These are phyloP conservation scores for Porcisia hertigi DNA, from an alignment of 208 protist genomes.

Conservation along the genomic window DNA sequence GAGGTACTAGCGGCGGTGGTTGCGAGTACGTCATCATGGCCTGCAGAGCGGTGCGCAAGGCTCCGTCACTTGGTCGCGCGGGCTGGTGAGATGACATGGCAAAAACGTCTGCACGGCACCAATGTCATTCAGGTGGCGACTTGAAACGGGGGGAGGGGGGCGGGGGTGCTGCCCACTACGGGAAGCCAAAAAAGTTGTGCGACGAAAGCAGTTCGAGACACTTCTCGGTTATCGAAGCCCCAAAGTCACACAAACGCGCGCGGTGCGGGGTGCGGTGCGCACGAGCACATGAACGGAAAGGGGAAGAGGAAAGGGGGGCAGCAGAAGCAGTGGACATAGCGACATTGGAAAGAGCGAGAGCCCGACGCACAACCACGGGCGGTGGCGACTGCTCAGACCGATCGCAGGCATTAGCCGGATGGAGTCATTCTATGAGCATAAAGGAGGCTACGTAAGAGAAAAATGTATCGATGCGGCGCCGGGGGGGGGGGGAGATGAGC, in stretches of 20 bases:
- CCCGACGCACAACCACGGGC: too few species aligned
- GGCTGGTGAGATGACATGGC: background rate
- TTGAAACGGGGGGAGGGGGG: background rate
- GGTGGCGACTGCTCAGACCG: background rate
- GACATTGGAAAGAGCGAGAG: background rate
- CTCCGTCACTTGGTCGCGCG: slow-evolving; percentile 13
- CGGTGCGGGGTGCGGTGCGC: background rate
- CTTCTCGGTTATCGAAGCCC: background rate
- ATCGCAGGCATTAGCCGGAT: too few species aligned
- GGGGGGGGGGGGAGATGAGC: background rate
- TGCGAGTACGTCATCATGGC: slow-evolving; percentile 6
- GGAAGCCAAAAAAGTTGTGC: background rate
- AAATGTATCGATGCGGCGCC: background rate
- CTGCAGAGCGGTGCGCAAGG: slow-evolving; percentile 33
- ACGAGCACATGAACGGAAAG: background rate
- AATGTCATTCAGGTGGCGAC: background rate
- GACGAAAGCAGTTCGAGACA: too few species aligned
- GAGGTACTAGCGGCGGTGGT: slow-evolving; percentile 23
- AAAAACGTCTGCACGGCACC: background rate
- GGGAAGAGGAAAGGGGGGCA: background rate
- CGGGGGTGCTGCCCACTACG: background rate
- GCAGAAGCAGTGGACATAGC: background rate
- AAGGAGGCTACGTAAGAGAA: too few species aligned
- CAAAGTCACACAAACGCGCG: background rate
- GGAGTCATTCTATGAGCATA: too few species aligned